Percentiles rank a stretch among this genome's conserved stretches.
Evolutionary conservation across 73 alveolate species (phyloP).

Genomic region (Urostyla sp.): DNA sequence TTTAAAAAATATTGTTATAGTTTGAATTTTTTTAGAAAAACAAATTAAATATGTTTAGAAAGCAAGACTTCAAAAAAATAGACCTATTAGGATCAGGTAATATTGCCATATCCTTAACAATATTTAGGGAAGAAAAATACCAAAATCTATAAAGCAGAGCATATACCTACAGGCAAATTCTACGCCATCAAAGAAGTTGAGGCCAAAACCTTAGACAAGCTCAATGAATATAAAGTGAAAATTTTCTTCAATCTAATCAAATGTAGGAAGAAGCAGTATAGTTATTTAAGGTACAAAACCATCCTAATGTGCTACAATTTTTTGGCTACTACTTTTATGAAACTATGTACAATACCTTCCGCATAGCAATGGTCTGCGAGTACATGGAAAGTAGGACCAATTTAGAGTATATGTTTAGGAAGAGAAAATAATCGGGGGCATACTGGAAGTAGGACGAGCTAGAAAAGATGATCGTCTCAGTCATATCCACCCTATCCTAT

Average conservation of each 20-base stretch:
- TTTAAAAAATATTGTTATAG: not conserved
- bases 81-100: conserved; percentile 94
- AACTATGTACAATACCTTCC: conserved; percentile 94
- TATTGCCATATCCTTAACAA: not conserved
- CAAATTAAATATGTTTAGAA: conserved; percentile 78
- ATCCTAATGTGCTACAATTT: conserved; percentile 92
- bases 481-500: conserved; percentile 73
- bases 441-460: conserved; percentile 92
- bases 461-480: conserved; percentile 86
- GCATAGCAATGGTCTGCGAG: conserved; percentile 95
- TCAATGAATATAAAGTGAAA: conserved; percentile 91
- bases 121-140: conserved; percentile 88
- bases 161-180: conserved; percentile 87
- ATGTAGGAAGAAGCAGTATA: conserved; percentile 95
- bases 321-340: conserved; percentile 97
- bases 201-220: conserved; percentile 95
- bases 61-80: conserved; percentile 94
- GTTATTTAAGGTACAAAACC: conserved; percentile 90
- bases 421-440: conserved; percentile 80
- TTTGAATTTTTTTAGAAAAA: not conserved
- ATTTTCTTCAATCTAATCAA: not conserved
- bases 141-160: conserved; percentile 92
- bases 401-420: conserved; percentile 91
- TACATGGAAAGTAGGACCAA: conserved; percentile 91
- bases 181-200: conserved; percentile 97